These are phyloP conservation scores for Neurospora sp. DNA, from an alignment of 495 filamentous ascomycete species.

Conservation along the genomic window DNA sequence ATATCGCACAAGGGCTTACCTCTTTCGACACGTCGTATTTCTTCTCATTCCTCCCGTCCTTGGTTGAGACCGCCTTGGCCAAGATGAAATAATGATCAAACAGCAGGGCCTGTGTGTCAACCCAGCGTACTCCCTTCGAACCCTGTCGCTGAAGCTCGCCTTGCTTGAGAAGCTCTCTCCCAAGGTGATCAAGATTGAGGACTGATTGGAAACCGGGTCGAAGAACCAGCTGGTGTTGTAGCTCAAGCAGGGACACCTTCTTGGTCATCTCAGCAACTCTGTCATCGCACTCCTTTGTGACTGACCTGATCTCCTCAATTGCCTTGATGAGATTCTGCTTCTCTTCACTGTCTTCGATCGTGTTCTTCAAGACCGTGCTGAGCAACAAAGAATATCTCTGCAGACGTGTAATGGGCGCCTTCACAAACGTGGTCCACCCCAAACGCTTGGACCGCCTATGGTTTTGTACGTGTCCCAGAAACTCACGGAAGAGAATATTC, in stretches of 20 bases:
- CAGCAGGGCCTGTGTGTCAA: conserved; percentile 84
- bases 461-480: conserved; percentile 67
- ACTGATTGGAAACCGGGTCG: conserved; percentile 80
- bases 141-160: conserved; percentile 86
- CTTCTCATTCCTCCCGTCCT: conserved; percentile 67
- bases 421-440: conserved; percentile 90
- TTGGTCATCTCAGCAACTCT: conserved; percentile 91
- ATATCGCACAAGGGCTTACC: conserved; percentile 34
- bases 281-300: conserved; percentile 85
- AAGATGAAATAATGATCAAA: conserved; percentile 96
- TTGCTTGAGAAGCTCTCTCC: conserved; percentile 76
- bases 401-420: conserved; percentile 83
- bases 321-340: conserved; percentile 75
- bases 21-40: conserved; percentile 92
- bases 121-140: conserved; percentile 75
- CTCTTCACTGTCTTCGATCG: conserved; percentile 75
- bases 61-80: conserved; percentile 63
- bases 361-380: conserved; percentile 74
- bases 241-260: conserved; percentile 80
- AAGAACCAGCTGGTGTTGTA: conserved; percentile 71
- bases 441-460: conserved; percentile 77
- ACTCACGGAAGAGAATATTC: conserved; percentile 79
- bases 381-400: conserved; percentile 85
- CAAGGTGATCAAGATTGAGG: conserved; percentile 86
- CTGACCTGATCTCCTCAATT: conserved; percentile 89